These are phyloP conservation scores for Stemphylium lycopersici DNA, from an alignment of 2,329 filamentous ascomycete species.

Conservation along the genomic window DNA sequence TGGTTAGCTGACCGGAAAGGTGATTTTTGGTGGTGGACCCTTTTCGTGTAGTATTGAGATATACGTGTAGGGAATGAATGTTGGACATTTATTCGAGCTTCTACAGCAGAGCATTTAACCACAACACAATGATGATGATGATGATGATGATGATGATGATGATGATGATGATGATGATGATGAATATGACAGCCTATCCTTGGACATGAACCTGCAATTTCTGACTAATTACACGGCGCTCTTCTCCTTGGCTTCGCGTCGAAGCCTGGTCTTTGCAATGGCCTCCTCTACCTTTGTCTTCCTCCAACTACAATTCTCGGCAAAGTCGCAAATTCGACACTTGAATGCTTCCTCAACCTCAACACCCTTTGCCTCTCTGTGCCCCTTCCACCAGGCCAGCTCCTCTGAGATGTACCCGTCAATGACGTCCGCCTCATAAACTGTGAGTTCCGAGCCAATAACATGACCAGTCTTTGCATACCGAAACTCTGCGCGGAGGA, in stretches of 20 bases:
- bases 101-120: too few relatives aligned
- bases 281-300: slow-evolving; percentile 69
- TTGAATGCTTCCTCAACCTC: slow-evolving; percentile 86
- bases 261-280: slow-evolving; percentile 44
- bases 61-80: too few relatives aligned
- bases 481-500: slow-evolving; percentile 65
- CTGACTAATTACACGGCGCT: slow-evolving; percentile 28
- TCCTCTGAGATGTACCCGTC: slow-evolving; percentile 70
- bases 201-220: neutral
- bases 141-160: too few relatives aligned
- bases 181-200: neutral
- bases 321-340: slow-evolving; percentile 84
- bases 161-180: too few relatives aligned
- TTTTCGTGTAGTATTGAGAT: too few relatives aligned
- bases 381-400: slow-evolving; percentile 88
- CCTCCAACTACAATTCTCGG: slow-evolving; percentile 78
- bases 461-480: slow-evolving; percentile 55
- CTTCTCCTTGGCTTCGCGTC: slow-evolving; percentile 28
- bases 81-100: too few relatives aligned
- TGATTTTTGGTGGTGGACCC: neutral
- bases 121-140: too few relatives aligned
- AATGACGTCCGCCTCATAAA: slow-evolving; percentile 69
- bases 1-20: too few relatives aligned
- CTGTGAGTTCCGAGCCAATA: slow-evolving; percentile 66
- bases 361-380: slow-evolving; percentile 75